Evolutionary conservation across 164 flowering plant species (phyloP).

Genomic region (Euptelea pleiosperma): DNA sequence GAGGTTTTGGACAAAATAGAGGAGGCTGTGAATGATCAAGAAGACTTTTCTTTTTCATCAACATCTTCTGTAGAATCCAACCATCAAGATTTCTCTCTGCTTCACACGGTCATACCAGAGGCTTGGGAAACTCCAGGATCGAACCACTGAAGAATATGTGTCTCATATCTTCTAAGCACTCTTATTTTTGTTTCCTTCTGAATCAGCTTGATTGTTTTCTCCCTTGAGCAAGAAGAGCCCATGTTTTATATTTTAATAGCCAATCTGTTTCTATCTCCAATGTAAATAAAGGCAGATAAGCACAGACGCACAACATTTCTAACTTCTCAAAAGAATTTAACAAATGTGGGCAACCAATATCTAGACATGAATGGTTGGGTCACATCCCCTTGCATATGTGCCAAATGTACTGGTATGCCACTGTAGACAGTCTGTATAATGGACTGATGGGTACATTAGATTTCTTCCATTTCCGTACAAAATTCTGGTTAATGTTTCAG

Average conservation of each 20-base stretch:
- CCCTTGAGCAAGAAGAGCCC: neutral
- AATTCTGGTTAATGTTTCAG: neutral
- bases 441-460: no score
- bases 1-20: constrained; percentile 50
- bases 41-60: constrained; percentile 30
- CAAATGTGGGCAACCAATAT: no score
- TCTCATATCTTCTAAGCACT: neutral
- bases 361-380: no score
- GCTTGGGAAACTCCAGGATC: constrained; percentile 49
- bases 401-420: no score
- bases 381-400: no score
- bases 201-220: neutral
- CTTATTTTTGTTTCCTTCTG: neutral
- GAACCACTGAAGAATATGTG: constrained; percentile 18
- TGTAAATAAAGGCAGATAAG: no score
- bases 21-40: constrained; percentile 33
- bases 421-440: no score
- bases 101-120: constrained; percentile 44
- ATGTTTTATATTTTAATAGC: no score
- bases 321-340: no score
- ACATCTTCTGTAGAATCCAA: constrained; percentile 22
- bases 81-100: constrained; percentile 27
- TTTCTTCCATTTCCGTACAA: neutral
- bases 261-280: no score
- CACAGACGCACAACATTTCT: no score